Conservation (phyloP, 371 early-diverging fungal genomes). For the Basidiobolus meristosporus region DNA sequence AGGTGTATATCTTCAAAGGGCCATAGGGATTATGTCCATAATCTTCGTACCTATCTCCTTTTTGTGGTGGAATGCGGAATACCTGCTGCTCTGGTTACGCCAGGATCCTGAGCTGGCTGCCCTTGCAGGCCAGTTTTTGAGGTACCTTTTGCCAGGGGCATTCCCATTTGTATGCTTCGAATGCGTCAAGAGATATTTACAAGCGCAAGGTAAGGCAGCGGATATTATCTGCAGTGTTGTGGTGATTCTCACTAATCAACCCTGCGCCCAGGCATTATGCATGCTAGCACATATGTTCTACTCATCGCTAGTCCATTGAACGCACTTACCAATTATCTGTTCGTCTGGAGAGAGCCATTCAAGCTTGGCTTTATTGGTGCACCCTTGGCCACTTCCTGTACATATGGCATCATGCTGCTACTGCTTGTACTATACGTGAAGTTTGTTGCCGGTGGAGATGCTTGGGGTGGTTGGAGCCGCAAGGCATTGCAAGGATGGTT, state of each 20-base stretch:
- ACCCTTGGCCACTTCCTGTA: conserved; percentile 53
- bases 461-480: conserved; percentile 75
- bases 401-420: conserved; percentile 50
- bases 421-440: conserved; percentile 37
- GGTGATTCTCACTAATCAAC: background rate
- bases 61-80: conserved; percentile 51
- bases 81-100: conserved; percentile 24
- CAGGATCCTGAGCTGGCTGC: conserved; percentile 28
- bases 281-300: conserved; percentile 52
- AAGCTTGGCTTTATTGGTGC: conserved; percentile 67
- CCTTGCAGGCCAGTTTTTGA: conserved; percentile 34
- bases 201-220: conserved; percentile 32
- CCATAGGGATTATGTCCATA: conserved; percentile 42
- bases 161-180: conserved; percentile 65
- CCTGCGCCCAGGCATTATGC: conserved; percentile 38
- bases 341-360: conserved; percentile 49
- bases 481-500: conserved; percentile 38
- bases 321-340: conserved; percentile 38
- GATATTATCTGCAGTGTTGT: background rate
- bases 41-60: conserved; percentile 46
- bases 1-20: conserved; percentile 69
- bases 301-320: conserved; percentile 54
- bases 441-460: conserved; percentile 38
- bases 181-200: conserved; percentile 58
- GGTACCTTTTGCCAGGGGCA: conserved; percentile 44